Conservation (phyloP, 352 stramenopile species). For the Pilasporangium apinafurcum region DNA sequence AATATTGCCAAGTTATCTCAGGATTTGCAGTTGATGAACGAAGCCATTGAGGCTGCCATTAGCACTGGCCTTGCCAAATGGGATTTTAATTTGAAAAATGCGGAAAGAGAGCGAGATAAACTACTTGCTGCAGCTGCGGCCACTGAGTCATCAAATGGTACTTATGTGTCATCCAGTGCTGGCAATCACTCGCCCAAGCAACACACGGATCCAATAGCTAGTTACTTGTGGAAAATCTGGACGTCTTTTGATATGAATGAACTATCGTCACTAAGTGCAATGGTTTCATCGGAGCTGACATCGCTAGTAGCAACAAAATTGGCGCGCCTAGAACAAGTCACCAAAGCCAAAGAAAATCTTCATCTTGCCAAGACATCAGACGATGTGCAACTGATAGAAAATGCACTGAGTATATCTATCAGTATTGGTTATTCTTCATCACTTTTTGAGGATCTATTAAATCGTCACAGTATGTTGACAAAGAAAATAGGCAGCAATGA, state of each 20-base stretch:
- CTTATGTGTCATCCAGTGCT: no score
- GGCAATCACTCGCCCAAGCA: no score
- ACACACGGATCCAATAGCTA: slow-evolving; percentile 8
- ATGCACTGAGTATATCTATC: slow-evolving; percentile 47
- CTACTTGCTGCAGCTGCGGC: slow-evolving; percentile 15
- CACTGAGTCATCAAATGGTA: no score
- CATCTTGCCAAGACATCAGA: slow-evolving; percentile 18
- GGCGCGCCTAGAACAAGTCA: slow-evolving; percentile 31
- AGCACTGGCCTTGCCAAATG: slow-evolving; percentile 63
- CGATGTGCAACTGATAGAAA: slow-evolving; percentile 33
- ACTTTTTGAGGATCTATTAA: slow-evolving; percentile 40
- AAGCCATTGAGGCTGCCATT: slow-evolving; percentile 58
- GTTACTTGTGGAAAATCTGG: slow-evolving; percentile 37
- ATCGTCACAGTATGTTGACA: slow-evolving; percentile 24
- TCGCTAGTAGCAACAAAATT: slow-evolving; percentile 33
- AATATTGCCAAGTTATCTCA: slow-evolving; percentile 62
- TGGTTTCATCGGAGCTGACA: slow-evolving; percentile 14
- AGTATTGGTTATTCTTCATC: slow-evolving; percentile 47
- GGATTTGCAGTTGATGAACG: slow-evolving; percentile 56
- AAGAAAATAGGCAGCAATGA: slow-evolving; percentile 9
- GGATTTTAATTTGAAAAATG: slow-evolving; percentile 81
- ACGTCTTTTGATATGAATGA: slow-evolving; percentile 15
- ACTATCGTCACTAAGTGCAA: slow-evolving; percentile 14
- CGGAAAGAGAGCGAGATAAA: slow-evolving; percentile 59
- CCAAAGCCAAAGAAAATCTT: slow-evolving; percentile 28